A percentile compares a stretch with the other conserved stretches of the same genome.
Evolutionary conservation across 495 filamentous ascomycete genomes (phyloP).

Genomic region (Penicillium samsonianum): DNA sequence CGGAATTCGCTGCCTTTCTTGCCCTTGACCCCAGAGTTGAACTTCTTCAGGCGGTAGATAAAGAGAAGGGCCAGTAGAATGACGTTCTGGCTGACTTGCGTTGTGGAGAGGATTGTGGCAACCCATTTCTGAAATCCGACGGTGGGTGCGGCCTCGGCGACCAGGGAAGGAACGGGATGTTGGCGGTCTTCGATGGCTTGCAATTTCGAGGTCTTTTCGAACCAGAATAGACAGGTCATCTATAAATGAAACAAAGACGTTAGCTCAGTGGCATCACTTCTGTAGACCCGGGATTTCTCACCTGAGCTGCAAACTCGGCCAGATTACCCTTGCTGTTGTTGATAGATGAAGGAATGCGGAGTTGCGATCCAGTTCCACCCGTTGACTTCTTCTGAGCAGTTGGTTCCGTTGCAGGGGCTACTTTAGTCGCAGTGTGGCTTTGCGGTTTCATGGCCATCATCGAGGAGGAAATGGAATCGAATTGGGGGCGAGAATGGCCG

Average conservation of each 20-base stretch:
- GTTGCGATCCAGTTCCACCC: conserved; percentile 57
- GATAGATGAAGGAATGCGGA: conserved; percentile 73
- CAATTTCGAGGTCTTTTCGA: conserved; percentile 80
- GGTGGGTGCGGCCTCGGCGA: conserved; percentile 72
- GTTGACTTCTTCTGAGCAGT: conserved; percentile 34
- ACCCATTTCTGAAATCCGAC: conserved; percentile 92
- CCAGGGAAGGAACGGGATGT: conserved; percentile 53
- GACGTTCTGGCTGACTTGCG: conserved; percentile 96
- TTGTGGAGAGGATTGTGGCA: conserved; percentile 83
- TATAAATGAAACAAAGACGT: conserved; percentile 33
- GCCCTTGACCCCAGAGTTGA: conserved; percentile 83
- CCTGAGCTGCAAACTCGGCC: conserved; percentile 80
- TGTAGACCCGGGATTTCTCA: conserved; percentile 37
- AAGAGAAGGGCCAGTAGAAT: conserved; percentile 88
- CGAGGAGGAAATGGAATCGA: conserved; percentile 27
- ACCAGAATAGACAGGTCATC: conserved; percentile 99
- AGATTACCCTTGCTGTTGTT: conserved; percentile 71
- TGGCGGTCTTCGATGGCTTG: conserved; percentile 67
- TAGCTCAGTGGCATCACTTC: conserved; percentile 4
- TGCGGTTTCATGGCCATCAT: conserved; percentile 33
- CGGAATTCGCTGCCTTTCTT: conserved; percentile 93
- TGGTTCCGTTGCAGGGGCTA: conserved; percentile 25
- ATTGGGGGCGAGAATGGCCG: conserved; percentile 29
- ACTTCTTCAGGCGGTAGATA: conserved; percentile 88
- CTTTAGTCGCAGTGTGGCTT: conserved; percentile 27